Conservation (phyloP, 352 stramenopile species). For the Ophiocytium majus region DNA sequence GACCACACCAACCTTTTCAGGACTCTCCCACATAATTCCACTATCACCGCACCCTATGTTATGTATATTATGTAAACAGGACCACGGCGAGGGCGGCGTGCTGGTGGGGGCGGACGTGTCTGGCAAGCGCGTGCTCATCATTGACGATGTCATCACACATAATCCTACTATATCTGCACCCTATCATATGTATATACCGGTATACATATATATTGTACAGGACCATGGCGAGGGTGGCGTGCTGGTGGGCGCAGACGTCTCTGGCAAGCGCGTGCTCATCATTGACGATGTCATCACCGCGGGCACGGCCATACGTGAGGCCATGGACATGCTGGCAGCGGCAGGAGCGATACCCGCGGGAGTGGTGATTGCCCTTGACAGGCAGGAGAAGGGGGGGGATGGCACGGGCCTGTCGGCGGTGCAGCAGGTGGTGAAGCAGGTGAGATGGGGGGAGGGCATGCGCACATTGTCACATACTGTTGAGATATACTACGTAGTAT, state of each 20-base stretch:
- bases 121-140: conserved; percentile 92
- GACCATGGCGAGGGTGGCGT: conserved; percentile 96
- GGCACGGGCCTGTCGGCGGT: conserved; percentile 39
- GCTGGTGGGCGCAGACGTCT: conserved; percentile 90
- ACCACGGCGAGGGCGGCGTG: conserved; percentile 94
- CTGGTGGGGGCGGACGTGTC: conserved; percentile 90
- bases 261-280: conserved; percentile 91
- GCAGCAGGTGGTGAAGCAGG: conserved; percentile 45
- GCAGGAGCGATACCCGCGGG: conserved; percentile 87
- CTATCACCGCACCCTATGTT: too few relatives aligned
- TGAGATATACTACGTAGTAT: neutral
- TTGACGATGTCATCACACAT: conserved; percentile 99
- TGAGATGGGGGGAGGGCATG: neutral
- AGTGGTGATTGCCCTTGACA: conserved; percentile 94
- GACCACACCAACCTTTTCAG: too few relatives aligned
- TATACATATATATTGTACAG: too few relatives aligned
- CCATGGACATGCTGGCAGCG: conserved; percentile 58
- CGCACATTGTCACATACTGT: neutral
- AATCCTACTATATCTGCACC: too few relatives aligned
- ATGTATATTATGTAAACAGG: too few relatives aligned
- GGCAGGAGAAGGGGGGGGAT: conserved; percentile 76
- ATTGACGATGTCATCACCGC: conserved; percentile 99
- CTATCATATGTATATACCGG: too few relatives aligned
- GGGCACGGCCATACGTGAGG: conserved; percentile 95
- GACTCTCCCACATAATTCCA: too few relatives aligned